phyloP scores from a whole-genome alignment of 306 rosid genomes.

The Arachis hypogaea region DNA sequence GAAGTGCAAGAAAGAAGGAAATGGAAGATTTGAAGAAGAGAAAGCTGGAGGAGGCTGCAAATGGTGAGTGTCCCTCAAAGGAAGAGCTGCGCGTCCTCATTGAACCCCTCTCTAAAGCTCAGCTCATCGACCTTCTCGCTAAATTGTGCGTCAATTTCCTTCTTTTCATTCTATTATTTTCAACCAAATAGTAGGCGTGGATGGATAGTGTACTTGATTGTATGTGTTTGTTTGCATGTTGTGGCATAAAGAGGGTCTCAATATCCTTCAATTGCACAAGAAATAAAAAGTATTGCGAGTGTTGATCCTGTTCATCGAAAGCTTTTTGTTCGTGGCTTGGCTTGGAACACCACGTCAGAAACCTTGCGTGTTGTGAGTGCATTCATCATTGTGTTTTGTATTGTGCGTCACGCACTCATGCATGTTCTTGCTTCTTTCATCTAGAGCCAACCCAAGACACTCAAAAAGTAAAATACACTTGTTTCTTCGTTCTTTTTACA shows the following conservation, averaged over 20 bases:
- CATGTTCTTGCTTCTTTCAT: slow-evolving; percentile 46
- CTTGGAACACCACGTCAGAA: slow-evolving; percentile 75
- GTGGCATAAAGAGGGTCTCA: slow-evolving; percentile 87
- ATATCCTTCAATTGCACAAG: slow-evolving; percentile 83
- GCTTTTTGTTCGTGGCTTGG: slow-evolving; percentile 95
- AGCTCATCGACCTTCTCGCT: slow-evolving; percentile 75
- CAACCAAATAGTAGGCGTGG: too few relatives aligned
- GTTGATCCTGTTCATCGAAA: slow-evolving; percentile 80
- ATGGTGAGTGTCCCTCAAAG: slow-evolving; percentile 42
- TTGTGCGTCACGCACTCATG: slow-evolving; percentile 39
- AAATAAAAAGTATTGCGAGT: slow-evolving; percentile 80
- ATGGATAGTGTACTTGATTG: background rate
- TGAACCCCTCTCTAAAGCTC: slow-evolving; percentile 72
- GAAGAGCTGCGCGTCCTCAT: slow-evolving; percentile 66
- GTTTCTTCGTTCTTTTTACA: slow-evolving; percentile 9
- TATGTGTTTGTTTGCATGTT: slow-evolving; percentile 92
- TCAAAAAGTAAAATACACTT: slow-evolving; percentile 1
- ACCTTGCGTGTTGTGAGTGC: slow-evolving; percentile 92
- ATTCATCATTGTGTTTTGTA: slow-evolving; percentile 58
- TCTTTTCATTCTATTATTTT: background rate
- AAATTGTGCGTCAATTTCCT: slow-evolving; percentile 55
- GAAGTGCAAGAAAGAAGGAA: background rate
- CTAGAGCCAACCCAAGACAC: background rate
- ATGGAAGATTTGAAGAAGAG: slow-evolving; percentile 86
- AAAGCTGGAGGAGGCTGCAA: slow-evolving; percentile 56